A percentile compares a stretch with the other conserved stretches of the same genome.
phyloP scores from a whole-genome alignment of 2,329 filamentous ascomycete genomes.

The Huntiella bhutanensis region DNA sequence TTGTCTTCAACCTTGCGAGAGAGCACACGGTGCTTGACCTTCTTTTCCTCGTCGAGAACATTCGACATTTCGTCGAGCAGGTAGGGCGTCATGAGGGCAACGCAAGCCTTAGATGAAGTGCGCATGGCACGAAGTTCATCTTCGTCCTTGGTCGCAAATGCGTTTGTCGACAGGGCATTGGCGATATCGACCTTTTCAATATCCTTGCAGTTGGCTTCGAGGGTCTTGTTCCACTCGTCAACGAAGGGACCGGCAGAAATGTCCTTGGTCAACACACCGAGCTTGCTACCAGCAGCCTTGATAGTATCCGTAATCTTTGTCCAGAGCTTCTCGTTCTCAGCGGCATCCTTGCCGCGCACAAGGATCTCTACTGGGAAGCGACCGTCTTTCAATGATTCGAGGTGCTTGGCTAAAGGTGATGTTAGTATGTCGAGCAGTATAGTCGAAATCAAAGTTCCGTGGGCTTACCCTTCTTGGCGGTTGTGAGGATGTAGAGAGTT shows the following conservation, averaged over 20 bases:
- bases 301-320: slow-evolving; percentile 68
- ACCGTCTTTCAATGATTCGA: slow-evolving; percentile 79
- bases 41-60: slow-evolving; percentile 89
- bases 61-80: slow-evolving; percentile 98
- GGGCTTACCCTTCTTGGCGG: slow-evolving; percentile 77
- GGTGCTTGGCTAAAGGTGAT: slow-evolving; percentile 53
- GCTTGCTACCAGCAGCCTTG: slow-evolving; percentile 77
- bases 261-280: slow-evolving; percentile 74
- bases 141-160: slow-evolving; percentile 87
- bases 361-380: slow-evolving; percentile 86
- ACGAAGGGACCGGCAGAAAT: slow-evolving; percentile 72
- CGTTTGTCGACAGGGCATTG: slow-evolving; percentile 59
- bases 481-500: slow-evolving; percentile 79
- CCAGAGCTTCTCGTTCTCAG: slow-evolving; percentile 82
- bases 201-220: slow-evolving; percentile 61
- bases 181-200: slow-evolving; percentile 77
- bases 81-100: slow-evolving; percentile 85
- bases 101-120: slow-evolving; percentile 83
- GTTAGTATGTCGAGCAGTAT: background rate
- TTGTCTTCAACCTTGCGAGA: slow-evolving; percentile 80
- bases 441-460: background rate
- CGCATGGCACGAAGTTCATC: slow-evolving; percentile 85
- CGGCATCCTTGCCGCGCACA: slow-evolving; percentile 76
- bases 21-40: slow-evolving; percentile 74
- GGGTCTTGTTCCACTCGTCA: slow-evolving; percentile 86